Evolutionary conservation across 2,329 filamentous ascomycete species (phyloP).

Genomic region (Fusarium fracticaudum): DNA sequence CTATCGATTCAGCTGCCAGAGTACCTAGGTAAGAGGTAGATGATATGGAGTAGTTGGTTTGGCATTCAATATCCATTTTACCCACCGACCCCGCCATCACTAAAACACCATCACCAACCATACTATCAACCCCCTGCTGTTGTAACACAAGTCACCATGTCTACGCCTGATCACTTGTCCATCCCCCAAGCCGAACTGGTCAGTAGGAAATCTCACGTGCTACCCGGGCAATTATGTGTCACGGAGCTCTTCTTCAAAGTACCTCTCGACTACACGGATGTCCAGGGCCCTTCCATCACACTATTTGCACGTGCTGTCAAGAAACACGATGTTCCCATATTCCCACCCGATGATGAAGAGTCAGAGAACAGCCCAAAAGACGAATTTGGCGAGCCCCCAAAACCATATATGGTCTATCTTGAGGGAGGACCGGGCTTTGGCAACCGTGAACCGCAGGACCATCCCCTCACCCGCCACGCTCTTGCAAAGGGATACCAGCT

Average conservation of each 20-base stretch:
- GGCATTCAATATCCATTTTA: neutral
- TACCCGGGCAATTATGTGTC: constrained; percentile 74
- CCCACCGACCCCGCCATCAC: constrained; percentile 26
- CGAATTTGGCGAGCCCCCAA: constrained; percentile 46
- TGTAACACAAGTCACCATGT: constrained; percentile 6
- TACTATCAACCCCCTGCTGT: neutral
- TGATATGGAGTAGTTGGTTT: neutral
- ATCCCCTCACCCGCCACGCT: constrained; percentile 74
- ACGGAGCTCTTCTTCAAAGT: constrained; percentile 90
- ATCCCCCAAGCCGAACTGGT: constrained; percentile 52
- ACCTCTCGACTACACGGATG: constrained; percentile 78
- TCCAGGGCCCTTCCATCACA: constrained; percentile 68
- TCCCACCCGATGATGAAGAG: constrained; percentile 50
- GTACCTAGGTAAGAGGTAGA: neutral
- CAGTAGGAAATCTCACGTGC: constrained; percentile 54
- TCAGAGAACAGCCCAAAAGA: constrained; percentile 5
- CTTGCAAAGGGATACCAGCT: constrained; percentile 86
- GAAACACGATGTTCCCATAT: constrained; percentile 71
- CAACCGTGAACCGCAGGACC: constrained; percentile 78
- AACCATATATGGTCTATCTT: constrained; percentile 75
- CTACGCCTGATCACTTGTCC: constrained; percentile 27
- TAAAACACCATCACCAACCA: constrained; percentile 1
- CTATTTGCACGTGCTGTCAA: constrained; percentile 81
- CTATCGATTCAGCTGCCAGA: neutral
- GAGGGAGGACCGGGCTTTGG: constrained; percentile 88